Percentiles rank a stretch among this genome's conserved stretches.
phyloP scores from a whole-genome alignment of 1,284 basidiomycete species.

The Xanthoconium separans region DNA sequence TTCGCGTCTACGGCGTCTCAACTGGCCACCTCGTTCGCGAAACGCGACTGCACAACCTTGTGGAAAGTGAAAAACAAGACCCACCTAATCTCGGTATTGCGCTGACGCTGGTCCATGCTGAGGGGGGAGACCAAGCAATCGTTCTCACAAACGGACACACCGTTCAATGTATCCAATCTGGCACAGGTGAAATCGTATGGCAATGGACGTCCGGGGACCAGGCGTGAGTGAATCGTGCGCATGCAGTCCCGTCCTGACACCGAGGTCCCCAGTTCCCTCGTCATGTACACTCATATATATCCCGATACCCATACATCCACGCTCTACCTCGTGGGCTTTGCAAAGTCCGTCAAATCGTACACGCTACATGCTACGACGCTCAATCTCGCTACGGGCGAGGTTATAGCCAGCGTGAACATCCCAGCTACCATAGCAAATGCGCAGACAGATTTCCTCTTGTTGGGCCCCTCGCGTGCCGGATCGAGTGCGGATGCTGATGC shows the following conservation, averaged over 20 bases:
- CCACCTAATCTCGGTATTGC: constrained; percentile 48
- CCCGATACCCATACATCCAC: constrained; percentile 44
- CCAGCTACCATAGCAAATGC: constrained; percentile 57
- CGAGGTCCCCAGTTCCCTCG: constrained; percentile 49
- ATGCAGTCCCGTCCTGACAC: neutral
- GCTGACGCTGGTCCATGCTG: constrained; percentile 22
- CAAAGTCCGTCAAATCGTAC: constrained; percentile 60
- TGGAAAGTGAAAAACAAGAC: constrained; percentile 47
- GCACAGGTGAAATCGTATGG: constrained; percentile 58
- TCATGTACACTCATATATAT: constrained; percentile 63
- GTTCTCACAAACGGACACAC: constrained; percentile 61
- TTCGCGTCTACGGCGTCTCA: constrained; percentile 67
- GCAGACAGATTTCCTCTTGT: constrained; percentile 29
- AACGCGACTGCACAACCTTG: constrained; percentile 51
- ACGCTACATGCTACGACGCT: constrained; percentile 67
- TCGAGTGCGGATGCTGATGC: constrained; percentile 23
- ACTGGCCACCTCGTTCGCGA: constrained; percentile 76
- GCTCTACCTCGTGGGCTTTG: constrained; percentile 68
- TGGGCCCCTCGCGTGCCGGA: constrained; percentile 38
- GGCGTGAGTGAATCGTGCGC: constrained; percentile 42
- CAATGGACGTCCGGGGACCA: constrained; percentile 63
- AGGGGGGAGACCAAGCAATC: constrained; percentile 4
- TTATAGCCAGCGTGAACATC: constrained; percentile 52
- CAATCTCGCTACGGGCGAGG: constrained; percentile 52
- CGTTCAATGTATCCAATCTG: constrained; percentile 47